phyloP scores from a whole-genome alignment of 768 basidiomycete genomes.

The Lentinula edodes region DNA sequence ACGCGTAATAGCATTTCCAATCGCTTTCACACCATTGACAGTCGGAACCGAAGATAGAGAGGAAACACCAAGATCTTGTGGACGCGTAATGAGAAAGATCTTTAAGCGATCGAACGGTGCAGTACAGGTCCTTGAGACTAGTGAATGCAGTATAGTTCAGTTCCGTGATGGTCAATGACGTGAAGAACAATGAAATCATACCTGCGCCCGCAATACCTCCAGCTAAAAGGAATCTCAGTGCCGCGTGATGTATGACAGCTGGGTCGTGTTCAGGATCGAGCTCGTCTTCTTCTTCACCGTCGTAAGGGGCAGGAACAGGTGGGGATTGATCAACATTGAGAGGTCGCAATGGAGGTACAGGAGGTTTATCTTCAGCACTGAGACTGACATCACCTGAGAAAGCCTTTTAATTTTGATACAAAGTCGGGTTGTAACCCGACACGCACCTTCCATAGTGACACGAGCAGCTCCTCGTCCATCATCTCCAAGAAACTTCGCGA shows the following conservation, averaged over 20 bases:
- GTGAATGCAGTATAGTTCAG: not conserved
- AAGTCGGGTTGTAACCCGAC: not conserved
- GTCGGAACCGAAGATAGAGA: constrained; percentile 36
- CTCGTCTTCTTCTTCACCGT: constrained; percentile 33
- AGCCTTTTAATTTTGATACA: not conserved
- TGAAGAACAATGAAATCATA: constrained; percentile 28
- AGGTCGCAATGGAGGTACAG: constrained; percentile 16
- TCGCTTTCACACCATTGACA: constrained; percentile 54
- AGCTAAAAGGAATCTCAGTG: constrained; percentile 86
- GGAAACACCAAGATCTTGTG: constrained; percentile 64
- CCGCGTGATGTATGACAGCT: constrained; percentile 58
- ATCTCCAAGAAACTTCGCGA: constrained; percentile 60
- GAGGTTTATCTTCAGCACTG: constrained; percentile 70
- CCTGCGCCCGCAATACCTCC: constrained; percentile 94
- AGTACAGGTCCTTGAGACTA: constrained; percentile 94
- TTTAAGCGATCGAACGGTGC: constrained; percentile 97
- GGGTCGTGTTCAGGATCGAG: constrained; percentile 56
- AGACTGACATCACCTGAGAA: constrained; percentile 68
- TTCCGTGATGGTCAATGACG: not conserved
- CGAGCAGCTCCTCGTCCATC: constrained; percentile 76
- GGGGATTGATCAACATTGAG: not conserved
- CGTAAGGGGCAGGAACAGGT: constrained; percentile 11
- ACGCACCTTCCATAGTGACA: constrained; percentile 86
- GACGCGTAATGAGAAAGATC: constrained; percentile 90
- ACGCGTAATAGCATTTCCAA: constrained; percentile 65